Base-by-base conservation (phyloP, 192 early-diverging fungal species). In the Umbelopsis vinacea region DNA sequence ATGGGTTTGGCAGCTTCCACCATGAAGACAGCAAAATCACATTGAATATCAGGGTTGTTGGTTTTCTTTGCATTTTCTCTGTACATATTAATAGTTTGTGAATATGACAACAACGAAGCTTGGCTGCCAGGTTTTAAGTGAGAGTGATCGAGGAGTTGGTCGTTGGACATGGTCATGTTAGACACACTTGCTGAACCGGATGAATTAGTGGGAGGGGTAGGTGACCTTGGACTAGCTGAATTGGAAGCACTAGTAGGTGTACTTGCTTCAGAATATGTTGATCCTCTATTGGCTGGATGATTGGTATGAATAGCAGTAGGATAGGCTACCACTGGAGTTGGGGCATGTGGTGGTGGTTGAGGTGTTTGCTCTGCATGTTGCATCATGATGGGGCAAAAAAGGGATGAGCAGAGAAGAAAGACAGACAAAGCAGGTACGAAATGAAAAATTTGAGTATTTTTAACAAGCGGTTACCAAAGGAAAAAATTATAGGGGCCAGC, bases 1-100 rank as follows among this genome's bases (percentile, higher is more conserved):
- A 81, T 53, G 2, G 81, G 53, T 15, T 82, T 81, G 43, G 83
- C 82, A 55, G 82, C 82, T 46, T 89, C 85, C 9, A 88, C 77
- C 72, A 87, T 81, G 35, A 87, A 90, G 11, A 84, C 87, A 3
- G 88, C 90, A 85, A 90, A 90, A 57, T 89, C 86, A 57, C 86
- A 86, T 75, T 88, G 86, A 24, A 90, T 79, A 19, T 84, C 82
- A 1, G 81, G 73, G 48, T 88, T 84, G 21, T 83, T 85, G 6
- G 86, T 86, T 67, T 87, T 87, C 78, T 89, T 85, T 33, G 87
- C 90, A 67, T 90, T 89, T 54, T 83, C 80, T 54, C 87, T 79
- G 68, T 92, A 90, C 71, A 84, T 75, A 40, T 82, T 84, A 23
- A 89, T 72, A 5, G 86, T 87, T 47, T 86, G 80, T 38, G 85